Evolutionary conservation across 208 protist genomes (phyloP).

Genomic region (Trypanosoma platydactyli): DNA sequence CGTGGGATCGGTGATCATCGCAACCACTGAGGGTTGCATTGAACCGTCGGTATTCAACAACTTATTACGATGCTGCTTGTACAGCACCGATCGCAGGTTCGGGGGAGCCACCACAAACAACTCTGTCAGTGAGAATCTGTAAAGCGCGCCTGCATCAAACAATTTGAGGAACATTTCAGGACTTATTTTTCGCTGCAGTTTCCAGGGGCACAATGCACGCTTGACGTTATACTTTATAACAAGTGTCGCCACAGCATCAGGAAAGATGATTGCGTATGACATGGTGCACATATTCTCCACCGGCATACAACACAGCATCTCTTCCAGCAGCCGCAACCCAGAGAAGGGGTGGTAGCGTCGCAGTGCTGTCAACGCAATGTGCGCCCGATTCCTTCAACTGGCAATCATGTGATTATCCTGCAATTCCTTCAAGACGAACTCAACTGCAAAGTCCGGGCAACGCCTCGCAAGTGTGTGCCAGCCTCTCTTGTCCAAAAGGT

Average conservation of each 20-base stretch:
- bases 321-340: slow-evolving; percentile 8
- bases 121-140: background rate
- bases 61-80: background rate
- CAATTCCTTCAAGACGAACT: slow-evolving; percentile 4
- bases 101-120: slow-evolving; percentile 4
- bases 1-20: background rate
- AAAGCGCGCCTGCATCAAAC: background rate
- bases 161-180: slow-evolving; percentile 9
- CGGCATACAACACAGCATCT: background rate
- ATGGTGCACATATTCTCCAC: background rate
- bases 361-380: background rate
- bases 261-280: slow-evolving; percentile 7
- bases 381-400: background rate
- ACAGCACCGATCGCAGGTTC: slow-evolving; percentile 4
- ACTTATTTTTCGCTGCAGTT: slow-evolving; percentile 5
- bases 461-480: slow-evolving; percentile 3
- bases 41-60: slow-evolving; percentile 1
- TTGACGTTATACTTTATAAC: slow-evolving; percentile 17
- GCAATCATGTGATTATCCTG: background rate
- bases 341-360: slow-evolving; percentile 10
- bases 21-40: slow-evolving; percentile 7
- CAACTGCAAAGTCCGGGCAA: slow-evolving; percentile 12
- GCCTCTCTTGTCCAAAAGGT: slow-evolving; percentile 1
- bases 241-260: slow-evolving; percentile 14
- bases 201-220: background rate